phyloP scores from a whole-genome alignment of 495 filamentous ascomycete genomes.

The Penicillium robsamsonii region DNA sequence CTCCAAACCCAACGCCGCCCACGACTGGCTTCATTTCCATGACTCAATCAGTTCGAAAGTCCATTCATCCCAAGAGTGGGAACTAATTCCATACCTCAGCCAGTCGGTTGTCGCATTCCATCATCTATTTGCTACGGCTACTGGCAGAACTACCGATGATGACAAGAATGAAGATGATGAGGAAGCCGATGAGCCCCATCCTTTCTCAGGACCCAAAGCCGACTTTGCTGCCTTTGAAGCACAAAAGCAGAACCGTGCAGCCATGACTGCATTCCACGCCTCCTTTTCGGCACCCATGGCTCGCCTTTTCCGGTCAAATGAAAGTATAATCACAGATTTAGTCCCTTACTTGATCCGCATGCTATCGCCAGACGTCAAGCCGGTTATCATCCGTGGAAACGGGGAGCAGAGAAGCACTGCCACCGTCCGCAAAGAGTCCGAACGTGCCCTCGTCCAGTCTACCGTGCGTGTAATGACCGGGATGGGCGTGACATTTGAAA shows the following conservation, averaged over 20 bases:
- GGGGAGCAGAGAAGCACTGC: constrained; percentile 66
- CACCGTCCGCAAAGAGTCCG: constrained; percentile 78
- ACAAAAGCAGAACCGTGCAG: constrained; percentile 63
- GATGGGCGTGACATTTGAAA: constrained; percentile 77
- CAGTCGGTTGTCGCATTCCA: constrained; percentile 88
- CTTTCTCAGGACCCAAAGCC: constrained; percentile 77
- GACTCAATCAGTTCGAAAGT: constrained; percentile 75
- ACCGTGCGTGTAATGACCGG: constrained; percentile 78
- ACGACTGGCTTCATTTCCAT: constrained; percentile 95
- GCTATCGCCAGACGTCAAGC: constrained; percentile 84
- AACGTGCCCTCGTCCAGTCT: constrained; percentile 73
- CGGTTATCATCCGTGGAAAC: constrained; percentile 79
- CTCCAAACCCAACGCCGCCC: constrained; percentile 79
- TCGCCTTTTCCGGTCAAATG: constrained; percentile 72
- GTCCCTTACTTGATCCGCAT: constrained; percentile 79
- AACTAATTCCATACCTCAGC: constrained; percentile 78
- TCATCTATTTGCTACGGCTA: constrained; percentile 71
- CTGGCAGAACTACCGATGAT: constrained; percentile 35
- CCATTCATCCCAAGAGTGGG: constrained; percentile 79
- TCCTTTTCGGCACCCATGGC: constrained; percentile 58
- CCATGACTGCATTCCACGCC: constrained; percentile 52
- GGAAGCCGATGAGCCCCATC: constrained; percentile 53
- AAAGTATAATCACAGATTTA: constrained; percentile 74
- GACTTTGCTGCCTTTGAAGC: constrained; percentile 77
- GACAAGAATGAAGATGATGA: constrained; percentile 48